Conservation (phyloP, 306 rosid genomes). For the Oxytropis ochrocephala region DNA sequence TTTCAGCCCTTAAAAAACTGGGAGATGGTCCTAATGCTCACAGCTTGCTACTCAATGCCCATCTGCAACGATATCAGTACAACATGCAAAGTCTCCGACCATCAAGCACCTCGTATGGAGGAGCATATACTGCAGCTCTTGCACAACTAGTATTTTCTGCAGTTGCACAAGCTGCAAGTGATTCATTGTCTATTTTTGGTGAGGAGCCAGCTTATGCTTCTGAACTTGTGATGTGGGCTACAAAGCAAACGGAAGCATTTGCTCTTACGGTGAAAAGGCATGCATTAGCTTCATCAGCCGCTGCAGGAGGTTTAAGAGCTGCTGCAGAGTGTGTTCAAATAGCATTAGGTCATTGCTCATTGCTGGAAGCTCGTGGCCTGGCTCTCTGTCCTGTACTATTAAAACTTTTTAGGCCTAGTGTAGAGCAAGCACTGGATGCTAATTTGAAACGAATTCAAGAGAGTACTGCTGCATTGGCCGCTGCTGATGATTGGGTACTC, state of each 20-base stretch:
- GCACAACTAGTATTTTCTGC: slow-evolving; percentile 95
- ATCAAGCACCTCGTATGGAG: slow-evolving; percentile 95
- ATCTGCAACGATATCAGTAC: slow-evolving; percentile 78
- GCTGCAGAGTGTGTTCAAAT: slow-evolving; percentile 99
- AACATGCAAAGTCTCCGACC: slow-evolving; percentile 95
- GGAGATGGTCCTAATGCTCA: slow-evolving; percentile 98
- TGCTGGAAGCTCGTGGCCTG: slow-evolving; percentile 94
- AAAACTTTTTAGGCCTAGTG: slow-evolving; percentile 95
- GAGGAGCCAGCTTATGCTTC: slow-evolving; percentile 77
- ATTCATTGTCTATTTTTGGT: slow-evolving; percentile 83
- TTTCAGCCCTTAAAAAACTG: slow-evolving; percentile 87
- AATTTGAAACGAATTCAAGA: slow-evolving; percentile 95
- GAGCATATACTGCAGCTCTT: slow-evolving; percentile 98
- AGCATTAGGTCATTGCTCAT: slow-evolving; percentile 95
- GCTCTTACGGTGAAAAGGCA: slow-evolving; percentile 84
- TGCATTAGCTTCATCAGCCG: slow-evolving; percentile 96
- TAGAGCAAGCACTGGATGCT: slow-evolving; percentile 93
- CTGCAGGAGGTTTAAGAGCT: slow-evolving; percentile 99
- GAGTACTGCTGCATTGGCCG: slow-evolving; percentile 94
- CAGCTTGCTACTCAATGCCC: slow-evolving; percentile 78
- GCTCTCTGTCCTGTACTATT: slow-evolving; percentile 90
- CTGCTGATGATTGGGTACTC: slow-evolving; percentile 98
- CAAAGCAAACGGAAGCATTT: slow-evolving; percentile 85
- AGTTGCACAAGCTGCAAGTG: slow-evolving; percentile 92
- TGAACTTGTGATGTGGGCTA: slow-evolving; percentile 98